A percentile compares a stretch with the other conserved stretches of the same genome.
Conservation (phyloP, 345 rosid species). For the Crucihimalaya himalaica region DNA sequence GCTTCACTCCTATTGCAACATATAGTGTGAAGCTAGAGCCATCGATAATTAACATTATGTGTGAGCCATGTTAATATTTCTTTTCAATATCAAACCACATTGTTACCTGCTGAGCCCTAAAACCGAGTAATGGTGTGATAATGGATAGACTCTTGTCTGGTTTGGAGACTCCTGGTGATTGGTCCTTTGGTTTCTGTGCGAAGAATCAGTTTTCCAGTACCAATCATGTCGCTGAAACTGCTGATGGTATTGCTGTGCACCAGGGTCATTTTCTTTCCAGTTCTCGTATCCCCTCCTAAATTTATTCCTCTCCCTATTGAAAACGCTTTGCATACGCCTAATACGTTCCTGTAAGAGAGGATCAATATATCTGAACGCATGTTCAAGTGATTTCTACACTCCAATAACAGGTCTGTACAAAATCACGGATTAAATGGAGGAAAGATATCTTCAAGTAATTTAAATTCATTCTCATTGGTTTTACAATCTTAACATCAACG, state of each 20-base stretch:
- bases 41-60: neutral
- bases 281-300: constrained; percentile 67
- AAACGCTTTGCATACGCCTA: constrained; percentile 96
- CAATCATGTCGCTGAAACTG: constrained; percentile 95
- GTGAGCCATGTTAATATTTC: neutral
- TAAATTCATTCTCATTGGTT: constrained; percentile 4
- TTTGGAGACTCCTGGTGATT: constrained; percentile 62
- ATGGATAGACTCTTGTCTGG: constrained; percentile 55
- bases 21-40: constrained; percentile 3
- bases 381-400: constrained; percentile 9
- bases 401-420: neutral
- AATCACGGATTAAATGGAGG: neutral
- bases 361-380: constrained; percentile 8
- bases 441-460: neutral
- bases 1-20: neutral
- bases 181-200: constrained; percentile 64
- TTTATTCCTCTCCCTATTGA: constrained; percentile 87
- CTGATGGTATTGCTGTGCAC: constrained; percentile 70
- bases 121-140: constrained; percentile 88
- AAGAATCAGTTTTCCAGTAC: constrained; percentile 87
- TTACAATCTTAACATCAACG: neutral
- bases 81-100: neutral
- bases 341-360: constrained; percentile 72
- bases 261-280: constrained; percentile 73
- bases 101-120: constrained; percentile 90